Percentiles rank a stretch among this genome's conserved stretches.
phyloP scores from a whole-genome alignment of 495 filamentous ascomycete species.

The Tricharina praecox region DNA sequence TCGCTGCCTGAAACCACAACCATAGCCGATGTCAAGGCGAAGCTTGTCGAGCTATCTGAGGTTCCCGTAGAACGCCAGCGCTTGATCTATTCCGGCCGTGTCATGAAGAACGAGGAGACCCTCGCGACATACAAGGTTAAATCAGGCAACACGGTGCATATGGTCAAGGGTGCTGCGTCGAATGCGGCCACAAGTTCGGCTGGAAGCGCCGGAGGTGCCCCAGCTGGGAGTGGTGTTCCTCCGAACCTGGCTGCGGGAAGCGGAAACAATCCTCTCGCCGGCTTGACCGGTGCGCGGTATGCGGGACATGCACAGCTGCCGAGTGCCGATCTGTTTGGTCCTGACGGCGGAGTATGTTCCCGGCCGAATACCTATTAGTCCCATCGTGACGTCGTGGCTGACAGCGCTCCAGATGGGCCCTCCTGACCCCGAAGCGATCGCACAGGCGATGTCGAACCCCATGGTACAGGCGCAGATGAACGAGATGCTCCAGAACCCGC shows the following conservation, averaged over 20 bases:
- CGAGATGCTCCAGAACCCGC: constrained; percentile 85
- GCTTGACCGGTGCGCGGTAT: constrained; percentile 82
- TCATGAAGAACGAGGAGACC: constrained; percentile 83
- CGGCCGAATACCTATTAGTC: too few relatives aligned
- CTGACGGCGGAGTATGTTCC: constrained; percentile 93
- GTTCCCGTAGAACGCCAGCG: constrained; percentile 74
- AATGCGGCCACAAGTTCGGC: constrained; percentile 39
- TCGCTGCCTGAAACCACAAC: constrained; percentile 61
- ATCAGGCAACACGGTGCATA: constrained; percentile 82
- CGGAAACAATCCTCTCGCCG: constrained; percentile 77
- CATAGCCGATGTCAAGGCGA: constrained; percentile 74
- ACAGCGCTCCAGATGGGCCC: constrained; percentile 60
- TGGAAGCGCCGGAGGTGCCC: constrained; percentile 34
- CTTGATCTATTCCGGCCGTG: constrained; percentile 90
- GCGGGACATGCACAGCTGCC: constrained; percentile 84
- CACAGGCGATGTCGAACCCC: constrained; percentile 73
- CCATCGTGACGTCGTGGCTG: background rate
- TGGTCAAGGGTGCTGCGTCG: constrained; percentile 89
- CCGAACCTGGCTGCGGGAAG: constrained; percentile 84
- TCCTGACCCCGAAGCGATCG: constrained; percentile 60
- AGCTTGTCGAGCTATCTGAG: constrained; percentile 61
- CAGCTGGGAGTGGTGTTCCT: constrained; percentile 44
- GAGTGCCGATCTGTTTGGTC: constrained; percentile 76
- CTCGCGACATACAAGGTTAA: constrained; percentile 84
- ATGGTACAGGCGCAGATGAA: constrained; percentile 67